Evolutionary conservation across 345 rosid genomes (phyloP).

Genomic region (Anacardium occidentale): DNA sequence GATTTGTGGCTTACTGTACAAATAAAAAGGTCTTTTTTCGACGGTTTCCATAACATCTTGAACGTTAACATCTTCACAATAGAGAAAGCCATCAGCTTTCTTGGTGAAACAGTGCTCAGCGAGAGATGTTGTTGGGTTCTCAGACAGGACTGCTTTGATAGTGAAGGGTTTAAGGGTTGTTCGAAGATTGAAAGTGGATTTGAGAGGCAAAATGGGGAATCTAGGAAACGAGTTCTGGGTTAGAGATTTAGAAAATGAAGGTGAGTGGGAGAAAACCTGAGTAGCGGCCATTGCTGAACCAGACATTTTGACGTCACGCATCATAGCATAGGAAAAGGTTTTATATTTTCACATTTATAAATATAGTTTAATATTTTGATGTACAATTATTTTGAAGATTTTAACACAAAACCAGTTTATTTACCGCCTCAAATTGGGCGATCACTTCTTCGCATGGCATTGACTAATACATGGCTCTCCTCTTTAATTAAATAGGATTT

Average conservation of each 20-base stretch:
- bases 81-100: conserved; percentile 75
- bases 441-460: too few species aligned
- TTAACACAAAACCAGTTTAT: too few species aligned
- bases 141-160: conserved; percentile 55
- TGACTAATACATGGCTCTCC: too few species aligned
- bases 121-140: conserved; percentile 37
- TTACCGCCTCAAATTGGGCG: too few species aligned
- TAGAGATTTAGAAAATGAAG: conserved; percentile 39
- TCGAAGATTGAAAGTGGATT: conserved; percentile 22
- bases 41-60: conserved; percentile 69
- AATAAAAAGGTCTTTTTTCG: conserved; percentile 84
- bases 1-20: conserved; percentile 88
- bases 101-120: conserved; percentile 75
- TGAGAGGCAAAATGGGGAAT: conserved; percentile 39
- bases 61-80: conserved; percentile 81
- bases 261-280: conserved; percentile 26
- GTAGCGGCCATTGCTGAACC: conserved; percentile 38
- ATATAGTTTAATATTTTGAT: too few species aligned
- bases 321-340: too few species aligned
- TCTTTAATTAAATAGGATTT: too few species aligned
- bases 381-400: too few species aligned
- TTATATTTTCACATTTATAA: too few species aligned
- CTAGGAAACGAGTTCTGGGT: conserved; percentile 40
- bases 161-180: conserved; percentile 42
- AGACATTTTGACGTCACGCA: neutral